Conservation (phyloP, 2,329 filamentous ascomycete species). For the Aspergillus bombycis region DNA sequence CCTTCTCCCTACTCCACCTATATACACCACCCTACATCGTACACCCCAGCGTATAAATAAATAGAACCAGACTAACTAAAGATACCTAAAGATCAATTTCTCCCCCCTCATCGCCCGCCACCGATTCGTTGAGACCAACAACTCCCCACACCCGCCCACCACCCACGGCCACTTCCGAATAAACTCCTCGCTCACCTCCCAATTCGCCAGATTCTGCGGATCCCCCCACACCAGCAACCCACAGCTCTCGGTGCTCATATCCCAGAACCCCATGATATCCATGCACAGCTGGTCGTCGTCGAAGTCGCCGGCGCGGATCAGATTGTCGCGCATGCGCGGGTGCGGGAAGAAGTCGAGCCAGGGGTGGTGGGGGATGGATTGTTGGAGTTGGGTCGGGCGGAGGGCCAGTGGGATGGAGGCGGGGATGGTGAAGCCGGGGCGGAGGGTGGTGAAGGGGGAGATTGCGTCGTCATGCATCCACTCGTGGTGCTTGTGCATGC, state of each 20-base stretch:
- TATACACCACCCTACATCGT: too few relatives aligned
- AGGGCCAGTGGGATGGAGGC: conserved; percentile 30
- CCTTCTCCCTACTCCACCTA: too few relatives aligned
- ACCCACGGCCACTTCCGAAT: conserved; percentile 49
- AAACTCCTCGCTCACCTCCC: conserved; percentile 54
- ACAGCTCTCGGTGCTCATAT: conserved; percentile 22
- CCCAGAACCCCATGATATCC: conserved; percentile 44
- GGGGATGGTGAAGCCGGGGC: conserved; percentile 9
- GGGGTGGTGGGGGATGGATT: conserved; percentile 44
- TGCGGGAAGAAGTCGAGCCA: conserved; percentile 39
- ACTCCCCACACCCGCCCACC: conserved; percentile 30
- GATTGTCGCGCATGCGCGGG: conserved; percentile 45
- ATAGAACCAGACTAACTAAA: conserved; percentile 4
- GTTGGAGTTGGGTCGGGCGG: conserved; percentile 45
- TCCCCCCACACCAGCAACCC: conserved; percentile 55
- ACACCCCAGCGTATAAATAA: too few relatives aligned
- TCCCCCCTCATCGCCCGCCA: conserved; percentile 26
- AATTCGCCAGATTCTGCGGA: conserved; percentile 48
- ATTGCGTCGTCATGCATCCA: conserved; percentile 34
- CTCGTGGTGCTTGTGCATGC: conserved; percentile 17
- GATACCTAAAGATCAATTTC: conserved; percentile 13
- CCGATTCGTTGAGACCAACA: conserved; percentile 32
- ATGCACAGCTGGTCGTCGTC: conserved; percentile 41
- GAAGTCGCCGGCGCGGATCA: conserved; percentile 37
- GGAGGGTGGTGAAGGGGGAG: conserved; percentile 28